Conservation (phyloP, 225 moss, liverwort and hornwort genomes). For the Neckera pumila region DNA sequence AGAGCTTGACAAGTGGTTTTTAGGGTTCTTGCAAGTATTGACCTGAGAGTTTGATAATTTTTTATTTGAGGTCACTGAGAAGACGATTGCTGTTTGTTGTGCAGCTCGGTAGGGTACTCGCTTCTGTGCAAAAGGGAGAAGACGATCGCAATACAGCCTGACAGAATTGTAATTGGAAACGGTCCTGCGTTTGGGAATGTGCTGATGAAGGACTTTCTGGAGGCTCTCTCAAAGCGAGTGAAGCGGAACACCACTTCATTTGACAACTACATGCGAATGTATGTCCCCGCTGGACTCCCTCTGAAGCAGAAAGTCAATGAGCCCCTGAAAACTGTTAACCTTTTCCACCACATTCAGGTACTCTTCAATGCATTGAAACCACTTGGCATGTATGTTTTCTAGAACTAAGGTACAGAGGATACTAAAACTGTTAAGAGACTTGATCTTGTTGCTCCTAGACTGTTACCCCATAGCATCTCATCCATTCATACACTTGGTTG, state of each 20-base stretch:
- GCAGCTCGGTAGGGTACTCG: slow-evolving; percentile 90
- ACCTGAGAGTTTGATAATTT: neutral
- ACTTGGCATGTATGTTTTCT: neutral
- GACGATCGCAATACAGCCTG: slow-evolving; percentile 15
- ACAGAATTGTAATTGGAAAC: slow-evolving; percentile 34
- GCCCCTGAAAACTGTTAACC: slow-evolving; percentile 57
- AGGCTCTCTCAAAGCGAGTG: slow-evolving; percentile 52
- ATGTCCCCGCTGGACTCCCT: slow-evolving; percentile 29
- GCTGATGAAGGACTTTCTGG: slow-evolving; percentile 74
- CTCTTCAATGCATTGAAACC: neutral
- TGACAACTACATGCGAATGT: slow-evolving; percentile 68
- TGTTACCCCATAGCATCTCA: no score
- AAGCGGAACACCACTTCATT: slow-evolving; percentile 46
- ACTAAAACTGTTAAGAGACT: no score
- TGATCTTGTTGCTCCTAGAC: no score
- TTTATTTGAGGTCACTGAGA: neutral
- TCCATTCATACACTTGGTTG: no score
- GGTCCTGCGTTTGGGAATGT: slow-evolving; percentile 61
- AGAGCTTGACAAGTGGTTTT: neutral
- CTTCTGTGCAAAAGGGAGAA: slow-evolving; percentile 73
- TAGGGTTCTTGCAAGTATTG: neutral
- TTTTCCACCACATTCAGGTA: slow-evolving; percentile 81
- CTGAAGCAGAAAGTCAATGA: slow-evolving; percentile 40
- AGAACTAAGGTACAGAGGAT: no score
- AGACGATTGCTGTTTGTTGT: neutral